Base-by-base conservation (phyloP, 1,284 basidiomycete species). In the Cryptococcus sp. region DNA sequence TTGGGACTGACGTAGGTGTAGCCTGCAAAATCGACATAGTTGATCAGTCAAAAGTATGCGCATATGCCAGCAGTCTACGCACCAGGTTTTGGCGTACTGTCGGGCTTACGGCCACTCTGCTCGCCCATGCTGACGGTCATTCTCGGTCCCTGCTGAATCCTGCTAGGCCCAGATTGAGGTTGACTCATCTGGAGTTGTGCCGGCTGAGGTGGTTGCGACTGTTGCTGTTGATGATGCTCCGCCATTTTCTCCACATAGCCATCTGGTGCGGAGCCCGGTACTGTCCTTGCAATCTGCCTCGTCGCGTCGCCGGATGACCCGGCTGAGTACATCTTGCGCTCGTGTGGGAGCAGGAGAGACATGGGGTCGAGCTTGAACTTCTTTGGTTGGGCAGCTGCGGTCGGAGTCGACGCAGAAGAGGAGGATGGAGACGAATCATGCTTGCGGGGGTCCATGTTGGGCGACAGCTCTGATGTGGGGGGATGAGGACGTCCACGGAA, bases 361-460 rank as follows among this genome's bases (percentile, higher is more conserved):
- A 73, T 68, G 7, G 76, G 77, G 54, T 79, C 76, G 23, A 77
- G 62, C 49, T 75, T 74, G 66, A 79, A 79, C 56, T 74, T 76
- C 23, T 66, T 63, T 8, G 60, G 52, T 17, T 58, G 60, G 6
- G 40, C 46, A 8, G 50, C 52, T 10, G 45, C 26, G 6, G 52
- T 15, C 17, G 57, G 40, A 6, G 46, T 46, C 7, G 51, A 45
- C 10, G 58, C 23, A n/a, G 50, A 20, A 22, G n/a, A 39, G 19
- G 37, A 13, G 29, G 29, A 19, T 2, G 52, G n/a, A 11, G 55
- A n/a, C 22, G 25, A 48, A 46, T 22, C 44, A 46, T 19, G 50
- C 26, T 29, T 13, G 22, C 45, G 22, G 22, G 45, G 19, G 20
- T 34, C 29, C 29, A 34, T 22, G n/a, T 44, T 44, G 22, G 19